Evolutionary conservation across 2,329 filamentous ascomycete species (phyloP).

Genomic region (Xylaria arbuscula): DNA sequence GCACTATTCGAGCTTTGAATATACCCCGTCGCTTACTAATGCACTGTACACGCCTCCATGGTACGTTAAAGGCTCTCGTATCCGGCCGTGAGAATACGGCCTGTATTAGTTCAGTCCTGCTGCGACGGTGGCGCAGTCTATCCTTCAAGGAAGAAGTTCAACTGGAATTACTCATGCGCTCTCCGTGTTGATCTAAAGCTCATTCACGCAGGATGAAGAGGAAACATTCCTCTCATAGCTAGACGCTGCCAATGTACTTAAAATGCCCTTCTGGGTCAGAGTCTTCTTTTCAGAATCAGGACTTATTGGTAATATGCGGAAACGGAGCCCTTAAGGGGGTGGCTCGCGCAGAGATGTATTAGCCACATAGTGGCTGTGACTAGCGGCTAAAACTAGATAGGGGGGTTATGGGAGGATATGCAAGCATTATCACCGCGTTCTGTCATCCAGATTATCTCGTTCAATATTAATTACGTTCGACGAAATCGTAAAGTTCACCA

Average conservation of each 20-base stretch:
- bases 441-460: too few relatives aligned
- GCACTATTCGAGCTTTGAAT: conserved; percentile 22
- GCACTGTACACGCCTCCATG: conserved; percentile 4
- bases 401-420: too few relatives aligned
- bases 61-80: conserved; percentile 6
- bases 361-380: too few relatives aligned
- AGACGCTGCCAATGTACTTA: background rate
- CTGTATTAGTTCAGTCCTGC: conserved; percentile 10
- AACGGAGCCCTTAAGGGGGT: too few relatives aligned
- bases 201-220: conserved; percentile 1
- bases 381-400: too few relatives aligned
- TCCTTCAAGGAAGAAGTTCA: conserved; percentile 13
- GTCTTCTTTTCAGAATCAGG: too few relatives aligned
- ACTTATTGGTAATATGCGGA: too few relatives aligned
- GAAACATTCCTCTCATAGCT: conserved; percentile 12
- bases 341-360: too few relatives aligned
- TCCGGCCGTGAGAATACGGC: background rate
- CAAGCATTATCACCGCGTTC: too few relatives aligned
- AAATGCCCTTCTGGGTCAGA: conserved; percentile 12
- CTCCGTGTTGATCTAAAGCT: conserved; percentile 13
- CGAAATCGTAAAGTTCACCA: too few relatives aligned
- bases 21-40: conserved; percentile 2
- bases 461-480: too few relatives aligned
- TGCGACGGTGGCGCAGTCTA: background rate
- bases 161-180: conserved; percentile 17